Conservation (phyloP, 2,329 filamentous ascomycete species). For the Fusarium falciforme region DNA sequence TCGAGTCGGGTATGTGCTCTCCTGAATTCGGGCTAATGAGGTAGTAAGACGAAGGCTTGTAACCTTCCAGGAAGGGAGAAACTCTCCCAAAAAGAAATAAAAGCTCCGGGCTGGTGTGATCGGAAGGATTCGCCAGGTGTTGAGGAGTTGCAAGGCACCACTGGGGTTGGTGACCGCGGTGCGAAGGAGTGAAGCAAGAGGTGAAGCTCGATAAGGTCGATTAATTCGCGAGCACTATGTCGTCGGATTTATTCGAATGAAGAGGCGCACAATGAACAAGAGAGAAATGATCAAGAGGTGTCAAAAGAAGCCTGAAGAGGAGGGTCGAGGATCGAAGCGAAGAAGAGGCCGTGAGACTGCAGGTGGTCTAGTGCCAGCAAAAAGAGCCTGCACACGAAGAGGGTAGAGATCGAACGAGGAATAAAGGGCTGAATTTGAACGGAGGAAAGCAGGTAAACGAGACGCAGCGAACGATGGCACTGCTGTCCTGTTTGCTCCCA, state of each 20-base stretch:
- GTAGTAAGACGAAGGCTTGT: not conserved
- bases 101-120: not conserved
- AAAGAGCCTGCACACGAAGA: not conserved
- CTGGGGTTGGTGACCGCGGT: not conserved
- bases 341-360: not conserved
- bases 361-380: not conserved
- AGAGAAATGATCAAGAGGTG: not conserved
- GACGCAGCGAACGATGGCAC: not conserved
- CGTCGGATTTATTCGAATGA: not conserved
- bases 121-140: not conserved
- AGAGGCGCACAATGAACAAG: not conserved
- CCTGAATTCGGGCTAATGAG: not conserved
- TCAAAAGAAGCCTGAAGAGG: not conserved
- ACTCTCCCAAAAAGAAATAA: not conserved
- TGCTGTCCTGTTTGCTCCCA: not conserved
- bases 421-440: not conserved
- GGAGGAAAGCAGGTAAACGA: not conserved
- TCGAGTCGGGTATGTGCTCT: not conserved
- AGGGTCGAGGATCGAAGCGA: not conserved
- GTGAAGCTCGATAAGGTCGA: not conserved
- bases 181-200: not conserved
- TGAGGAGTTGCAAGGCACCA: not conserved
- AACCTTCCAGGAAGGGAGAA: not conserved
- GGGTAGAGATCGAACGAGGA: not conserved
- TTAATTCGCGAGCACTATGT: not conserved